phyloP scores from a whole-genome alignment of 805 yeast species.

The Zygosaccharomyces bisporus region DNA sequence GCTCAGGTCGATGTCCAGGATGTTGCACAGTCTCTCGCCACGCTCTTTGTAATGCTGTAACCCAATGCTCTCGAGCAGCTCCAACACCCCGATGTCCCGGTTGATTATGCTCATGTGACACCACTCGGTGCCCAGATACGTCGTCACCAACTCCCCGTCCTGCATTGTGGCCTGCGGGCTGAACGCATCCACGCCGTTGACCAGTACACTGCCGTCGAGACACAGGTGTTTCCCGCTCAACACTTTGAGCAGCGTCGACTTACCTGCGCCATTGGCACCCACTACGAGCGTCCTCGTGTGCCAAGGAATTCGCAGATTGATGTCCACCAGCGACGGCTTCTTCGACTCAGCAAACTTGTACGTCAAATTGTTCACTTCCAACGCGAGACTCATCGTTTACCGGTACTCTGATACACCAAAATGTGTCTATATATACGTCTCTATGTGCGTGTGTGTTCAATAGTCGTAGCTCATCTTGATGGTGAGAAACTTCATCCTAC shows the following conservation, averaged over 20 bases:
- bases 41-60: constrained; percentile 71
- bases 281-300: constrained; percentile 72
- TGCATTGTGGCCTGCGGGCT: constrained; percentile 44
- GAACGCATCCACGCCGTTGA: constrained; percentile 91
- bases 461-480: neutral
- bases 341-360: constrained; percentile 62
- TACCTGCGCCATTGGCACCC: constrained; percentile 98
- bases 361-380: constrained; percentile 59
- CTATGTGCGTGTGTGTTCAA: no score
- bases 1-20: constrained; percentile 77
- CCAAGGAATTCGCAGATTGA: constrained; percentile 60
- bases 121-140: constrained; percentile 97
- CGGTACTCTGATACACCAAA: no score
- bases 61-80: constrained; percentile 76
- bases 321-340: constrained; percentile 62
- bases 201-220: constrained; percentile 58
- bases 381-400: constrained; percentile 39
- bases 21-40: constrained; percentile 66
- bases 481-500: no score
- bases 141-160: constrained; percentile 45
- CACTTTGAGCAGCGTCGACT: constrained; percentile 78
- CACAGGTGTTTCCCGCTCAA: constrained; percentile 90
- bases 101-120: constrained; percentile 86
- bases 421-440: no score
- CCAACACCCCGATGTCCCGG: constrained; percentile 83